Base-by-base conservation (phyloP, 2,329 filamentous ascomycete genomes). In the Colletotrichum sidae region DNA sequence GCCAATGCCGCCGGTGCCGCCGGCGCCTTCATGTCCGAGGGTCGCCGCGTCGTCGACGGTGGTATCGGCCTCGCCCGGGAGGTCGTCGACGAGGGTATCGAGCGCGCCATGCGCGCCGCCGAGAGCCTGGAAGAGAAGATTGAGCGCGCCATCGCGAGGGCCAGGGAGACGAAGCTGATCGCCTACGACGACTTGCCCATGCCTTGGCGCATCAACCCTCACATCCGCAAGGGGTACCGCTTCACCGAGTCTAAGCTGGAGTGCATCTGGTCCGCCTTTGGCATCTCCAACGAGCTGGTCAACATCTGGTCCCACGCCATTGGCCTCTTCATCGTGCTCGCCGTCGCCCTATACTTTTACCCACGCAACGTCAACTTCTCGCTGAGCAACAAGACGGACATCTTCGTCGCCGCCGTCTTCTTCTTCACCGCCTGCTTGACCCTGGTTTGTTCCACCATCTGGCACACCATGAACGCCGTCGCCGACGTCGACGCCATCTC, bases 391-490 rank as follows among this genome's bases (percentile, higher is more conserved):
- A 96, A 93, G 58, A 88, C 92, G 53, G 96, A 99, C 75, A 88
- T 98, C 65, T 87, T 96, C 74, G 94, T 99, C 68, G 94, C 95
- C 1, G 94, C 92, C 25, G 86, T 96, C 70, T 99, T 99, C 85
- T 97, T 99, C 82, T 92, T 97, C 74, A 96, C 95, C 52, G 96
- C 96, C 50, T 94, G 90, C 83, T 94, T 98, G 78, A 98, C 95
- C 74, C 87, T 99, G 60, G 89, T 95, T 75, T 99, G 96, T 88
- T 96, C 92, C 68, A 95, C 91, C 69, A 89, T 98, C 74, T 99
- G 96, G 96, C 96, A 99, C 81, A 97, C 96, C 34, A 98, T 99
- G 94, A 97, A 95, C 81, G 93, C 93, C 72, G 96, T 98, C 59
- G 94, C 95, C 15, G 92, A 97, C 70, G 90, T 97, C 73, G 88